Conservation (phyloP, 164 flowering plant genomes). For the Annona cherimola region DNA sequence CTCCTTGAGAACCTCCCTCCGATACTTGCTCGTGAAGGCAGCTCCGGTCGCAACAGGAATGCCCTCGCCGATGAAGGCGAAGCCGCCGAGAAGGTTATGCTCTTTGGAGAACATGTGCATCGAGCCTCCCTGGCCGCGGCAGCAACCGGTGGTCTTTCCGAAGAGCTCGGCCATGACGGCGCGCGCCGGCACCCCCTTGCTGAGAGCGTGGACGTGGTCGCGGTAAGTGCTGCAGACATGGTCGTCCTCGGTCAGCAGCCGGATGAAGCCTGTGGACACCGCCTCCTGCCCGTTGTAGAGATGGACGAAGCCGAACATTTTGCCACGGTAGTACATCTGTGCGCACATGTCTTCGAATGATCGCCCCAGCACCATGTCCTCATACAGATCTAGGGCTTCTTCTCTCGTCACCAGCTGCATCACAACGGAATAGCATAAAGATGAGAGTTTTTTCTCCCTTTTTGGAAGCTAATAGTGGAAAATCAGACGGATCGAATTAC, state of each 20-base stretch:
- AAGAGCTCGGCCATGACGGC: slow-evolving; percentile 92
- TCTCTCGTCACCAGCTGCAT: slow-evolving; percentile 70
- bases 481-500: not conserved
- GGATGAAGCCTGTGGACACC: slow-evolving; percentile 89
- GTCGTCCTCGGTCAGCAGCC: slow-evolving; percentile 68
- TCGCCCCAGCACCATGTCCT: slow-evolving; percentile 83
- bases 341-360: slow-evolving; percentile 95
- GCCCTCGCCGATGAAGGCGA: slow-evolving; percentile 94
- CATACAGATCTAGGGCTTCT: slow-evolving; percentile 71
- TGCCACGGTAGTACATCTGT: slow-evolving; percentile 96
- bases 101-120: slow-evolving; percentile 98
- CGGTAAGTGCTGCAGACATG: slow-evolving; percentile 78
- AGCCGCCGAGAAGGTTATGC: slow-evolving; percentile 88
- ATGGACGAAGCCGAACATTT: slow-evolving; percentile 95
- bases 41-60: slow-evolving; percentile 96
- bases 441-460: not conserved
- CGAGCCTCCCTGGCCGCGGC: slow-evolving; percentile 96
- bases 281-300: slow-evolving; percentile 94
- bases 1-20: slow-evolving; percentile 70
- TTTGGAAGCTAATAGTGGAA: not conserved
- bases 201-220: slow-evolving; percentile 89
- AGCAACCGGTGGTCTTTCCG: slow-evolving; percentile 85
- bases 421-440: not conserved
- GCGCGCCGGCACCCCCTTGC: slow-evolving; percentile 83
- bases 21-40: slow-evolving; percentile 74